Percentiles rank a stretch among this genome's conserved stretches.
Evolutionary conservation across 306 rosid species (phyloP).

Genomic region (Luffa acutangula): DNA sequence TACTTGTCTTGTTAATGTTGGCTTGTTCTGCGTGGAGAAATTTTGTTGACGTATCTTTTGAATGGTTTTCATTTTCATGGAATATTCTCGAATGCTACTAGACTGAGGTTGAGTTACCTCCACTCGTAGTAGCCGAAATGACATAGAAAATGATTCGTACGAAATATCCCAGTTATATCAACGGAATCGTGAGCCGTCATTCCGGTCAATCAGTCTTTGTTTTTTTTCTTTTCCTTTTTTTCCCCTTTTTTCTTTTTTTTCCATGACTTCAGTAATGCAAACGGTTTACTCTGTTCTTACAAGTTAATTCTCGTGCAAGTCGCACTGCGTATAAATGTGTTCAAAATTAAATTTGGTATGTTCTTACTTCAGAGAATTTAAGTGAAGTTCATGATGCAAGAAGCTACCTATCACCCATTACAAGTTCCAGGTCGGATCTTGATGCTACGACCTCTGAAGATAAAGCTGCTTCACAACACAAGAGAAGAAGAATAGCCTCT

Average conservation of each 20-base stretch:
- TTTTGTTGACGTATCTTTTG: not conserved
- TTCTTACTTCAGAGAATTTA: conserved; percentile 11
- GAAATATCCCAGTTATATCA: not conserved
- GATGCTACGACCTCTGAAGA: conserved; percentile 27
- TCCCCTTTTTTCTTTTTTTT: not conserved
- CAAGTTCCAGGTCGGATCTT: conserved; percentile 25
- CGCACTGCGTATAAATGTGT: not conserved
- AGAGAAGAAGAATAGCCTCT: conserved; percentile 42
- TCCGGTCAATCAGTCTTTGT: not conserved
- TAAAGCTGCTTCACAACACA: conserved; percentile 16
- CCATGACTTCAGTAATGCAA: not conserved
- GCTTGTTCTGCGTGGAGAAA: not conserved
- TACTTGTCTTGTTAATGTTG: not conserved
- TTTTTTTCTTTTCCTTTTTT: not conserved
- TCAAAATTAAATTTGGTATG: not conserved
- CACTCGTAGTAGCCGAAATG: not conserved
- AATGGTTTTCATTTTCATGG: conserved; percentile 1
- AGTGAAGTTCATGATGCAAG: conserved; percentile 7
- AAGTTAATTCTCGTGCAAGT: not conserved
- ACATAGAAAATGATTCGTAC: not conserved
- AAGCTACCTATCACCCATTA: conserved; percentile 11
- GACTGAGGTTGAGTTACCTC: not conserved
- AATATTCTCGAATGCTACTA: not conserved
- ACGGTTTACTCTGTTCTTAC: not conserved
- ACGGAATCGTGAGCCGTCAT: not conserved